phyloP scores from a whole-genome alignment of 345 rosid genomes.

The Eucalyptus regnans region DNA sequence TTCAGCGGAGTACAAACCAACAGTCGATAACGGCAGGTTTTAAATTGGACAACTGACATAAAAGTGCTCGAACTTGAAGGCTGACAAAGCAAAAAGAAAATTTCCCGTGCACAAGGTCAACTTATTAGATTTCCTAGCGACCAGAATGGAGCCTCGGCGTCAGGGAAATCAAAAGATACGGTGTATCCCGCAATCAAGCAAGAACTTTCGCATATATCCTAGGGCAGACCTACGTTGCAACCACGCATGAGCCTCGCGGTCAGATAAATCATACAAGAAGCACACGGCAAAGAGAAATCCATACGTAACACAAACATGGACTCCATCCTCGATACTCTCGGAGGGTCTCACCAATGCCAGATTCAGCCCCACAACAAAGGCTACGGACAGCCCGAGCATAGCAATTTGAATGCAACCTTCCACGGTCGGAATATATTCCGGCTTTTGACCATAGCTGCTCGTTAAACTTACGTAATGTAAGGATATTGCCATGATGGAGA shows the following conservation, averaged over 20 bases:
- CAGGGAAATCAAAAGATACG: too few relatives aligned
- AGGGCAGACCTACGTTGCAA: rapidly evolving
- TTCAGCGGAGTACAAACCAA: neutral
- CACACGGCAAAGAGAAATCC: neutral
- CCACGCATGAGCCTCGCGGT: neutral
- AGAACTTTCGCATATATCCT: too few relatives aligned
- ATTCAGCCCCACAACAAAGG: rapidly evolving
- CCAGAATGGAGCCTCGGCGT: too few relatives aligned
- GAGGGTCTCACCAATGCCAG: rapidly evolving
- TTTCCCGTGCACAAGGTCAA: neutral
- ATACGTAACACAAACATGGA: rapidly evolving
- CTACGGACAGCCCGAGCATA: neutral
- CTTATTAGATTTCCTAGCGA: neutral
- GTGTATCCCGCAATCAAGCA: neutral
- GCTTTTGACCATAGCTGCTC: too few relatives aligned
- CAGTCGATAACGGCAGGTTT: neutral
- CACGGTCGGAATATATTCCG: neutral
- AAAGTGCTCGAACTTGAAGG: neutral
- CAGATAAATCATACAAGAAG: rapidly evolving
- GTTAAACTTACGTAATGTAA: too few relatives aligned
- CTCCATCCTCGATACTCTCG: neutral
- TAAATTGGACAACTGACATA: neutral
- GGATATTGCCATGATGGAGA: rapidly evolving
- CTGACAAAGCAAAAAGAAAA: too few relatives aligned
- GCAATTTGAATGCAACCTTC: neutral